Evolutionary conservation across 345 rosid genomes (phyloP).

Genomic region (Isatis tinctoria): DNA sequence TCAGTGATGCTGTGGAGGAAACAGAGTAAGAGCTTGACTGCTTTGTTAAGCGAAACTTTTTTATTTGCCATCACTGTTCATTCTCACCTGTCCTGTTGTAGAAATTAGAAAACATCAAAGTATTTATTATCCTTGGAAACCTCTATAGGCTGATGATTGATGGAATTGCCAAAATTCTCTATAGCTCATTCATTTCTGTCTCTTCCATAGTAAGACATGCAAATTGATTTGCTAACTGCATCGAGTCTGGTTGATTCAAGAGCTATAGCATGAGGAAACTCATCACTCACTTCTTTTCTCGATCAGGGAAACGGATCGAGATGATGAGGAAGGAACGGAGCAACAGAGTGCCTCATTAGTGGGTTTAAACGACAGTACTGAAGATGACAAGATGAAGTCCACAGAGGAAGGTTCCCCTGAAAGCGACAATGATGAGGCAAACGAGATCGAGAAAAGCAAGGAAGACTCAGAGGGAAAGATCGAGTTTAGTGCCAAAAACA

Average conservation of each 20-base stretch:
- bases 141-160: neutral
- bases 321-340: slow-evolving; percentile 29
- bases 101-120: neutral
- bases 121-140: neutral
- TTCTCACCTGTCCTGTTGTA: neutral
- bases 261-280: neutral
- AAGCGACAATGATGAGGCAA: neutral
- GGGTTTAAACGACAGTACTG: slow-evolving; percentile 24
- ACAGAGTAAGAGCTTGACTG: slow-evolving; percentile 50
- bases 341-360: slow-evolving; percentile 14
- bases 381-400: slow-evolving; percentile 29
- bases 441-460: slow-evolving; percentile 28
- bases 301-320: slow-evolving; percentile 36
- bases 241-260: neutral
- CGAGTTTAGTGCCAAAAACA: slow-evolving; percentile 38
- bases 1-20: slow-evolving; percentile 59
- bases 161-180: neutral
- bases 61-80: no score
- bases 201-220: neutral
- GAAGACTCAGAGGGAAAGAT: slow-evolving; percentile 27
- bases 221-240: neutral
- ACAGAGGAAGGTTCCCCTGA: slow-evolving; percentile 20
- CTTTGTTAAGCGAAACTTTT: slow-evolving; percentile 7
- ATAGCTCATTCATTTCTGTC: neutral
- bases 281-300: neutral